Base-by-base conservation (phyloP, 83 land plant species). In the Larix sibirica region DNA sequence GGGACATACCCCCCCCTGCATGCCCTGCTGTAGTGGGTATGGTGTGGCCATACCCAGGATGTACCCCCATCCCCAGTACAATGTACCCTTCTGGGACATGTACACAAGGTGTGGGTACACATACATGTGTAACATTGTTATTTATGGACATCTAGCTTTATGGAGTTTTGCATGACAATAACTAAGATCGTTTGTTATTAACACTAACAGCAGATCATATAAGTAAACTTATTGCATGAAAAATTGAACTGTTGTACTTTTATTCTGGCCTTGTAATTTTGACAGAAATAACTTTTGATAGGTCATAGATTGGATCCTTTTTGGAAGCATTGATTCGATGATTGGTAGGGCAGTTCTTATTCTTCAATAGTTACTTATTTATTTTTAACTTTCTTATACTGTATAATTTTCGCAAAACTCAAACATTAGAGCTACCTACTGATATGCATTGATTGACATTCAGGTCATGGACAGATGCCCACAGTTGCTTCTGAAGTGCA, bases 391-490 rank as follows among this genome's bases (percentile, higher is more conserved):
- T 40, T 73, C 54, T 73, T 73, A n/a, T 73, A 73, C 23, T 42
- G 13, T 9, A 33, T 31, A n/a, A 40, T 36, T 42, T n/a, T 16
- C 56, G n/a, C 8, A 73, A 73, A 40, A 38, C 24, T 44, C 14
- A 36, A 9, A 42, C 21, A 6, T 42, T 3, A 7, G 54, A 73
- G 24, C 36, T 20, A 21, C 44, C 21, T 73, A 73, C 42, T 73
- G 77, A 42, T 18, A n/a, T 73, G 77, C 21, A 50, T 73, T n/a
- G 77, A 42, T 42, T 73, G 56, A 73, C 77, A 73, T 31, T 44
- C 77, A 73, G 77, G 77, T 73, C 77, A 73, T 73, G 77, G 77
- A 73, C 77, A 73, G 77, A 73, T 44, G 42, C 54, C 3, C 40
- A 38, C 42, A 73, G 77, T 73, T 73, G 77, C 77, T 73, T 73